These are phyloP conservation scores for Bacterosira constricta DNA, from an alignment of 108 stramenopile species.

Conservation along the genomic window DNA sequence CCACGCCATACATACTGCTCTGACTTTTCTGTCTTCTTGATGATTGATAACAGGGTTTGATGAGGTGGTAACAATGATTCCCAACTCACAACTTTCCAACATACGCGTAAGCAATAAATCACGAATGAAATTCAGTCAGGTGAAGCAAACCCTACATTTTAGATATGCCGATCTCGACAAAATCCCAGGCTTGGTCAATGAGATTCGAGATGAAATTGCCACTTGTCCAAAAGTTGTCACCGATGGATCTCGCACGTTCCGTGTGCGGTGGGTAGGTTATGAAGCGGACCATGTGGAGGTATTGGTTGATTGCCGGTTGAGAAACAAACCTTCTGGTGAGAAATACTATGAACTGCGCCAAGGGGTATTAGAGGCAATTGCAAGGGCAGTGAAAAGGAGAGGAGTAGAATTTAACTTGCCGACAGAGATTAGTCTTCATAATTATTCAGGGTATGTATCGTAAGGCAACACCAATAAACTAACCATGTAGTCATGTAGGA, in stretches of 20 bases:
- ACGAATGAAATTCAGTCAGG: constrained; percentile 56
- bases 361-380: constrained; percentile 57
- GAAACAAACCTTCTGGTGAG: constrained; percentile 46
- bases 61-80: constrained; percentile 60
- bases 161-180: constrained; percentile 60
- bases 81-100: constrained; percentile 58
- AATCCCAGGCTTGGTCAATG: constrained; percentile 50
- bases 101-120: constrained; percentile 58
- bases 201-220: constrained; percentile 61
- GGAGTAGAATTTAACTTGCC: constrained; percentile 41
- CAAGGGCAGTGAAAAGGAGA: constrained; percentile 53
- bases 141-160: constrained; percentile 66
- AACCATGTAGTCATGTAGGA: too few species aligned
- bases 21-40: not conserved
- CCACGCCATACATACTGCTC: not conserved
- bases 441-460: too few species aligned
- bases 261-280: constrained; percentile 56
- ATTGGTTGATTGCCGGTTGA: constrained; percentile 56
- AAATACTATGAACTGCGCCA: constrained; percentile 58
- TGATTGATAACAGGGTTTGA: constrained; percentile 22
- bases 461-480: too few species aligned
- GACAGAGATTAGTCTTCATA: too few species aligned
- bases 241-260: constrained; percentile 64
- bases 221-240: constrained; percentile 63
- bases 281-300: constrained; percentile 52